Percentiles rank a stretch among this genome's conserved stretches.
These are phyloP conservation scores for Candida khao-thaluensis DNA, from an alignment of 805 yeast genomes.

Conservation along the genomic window DNA sequence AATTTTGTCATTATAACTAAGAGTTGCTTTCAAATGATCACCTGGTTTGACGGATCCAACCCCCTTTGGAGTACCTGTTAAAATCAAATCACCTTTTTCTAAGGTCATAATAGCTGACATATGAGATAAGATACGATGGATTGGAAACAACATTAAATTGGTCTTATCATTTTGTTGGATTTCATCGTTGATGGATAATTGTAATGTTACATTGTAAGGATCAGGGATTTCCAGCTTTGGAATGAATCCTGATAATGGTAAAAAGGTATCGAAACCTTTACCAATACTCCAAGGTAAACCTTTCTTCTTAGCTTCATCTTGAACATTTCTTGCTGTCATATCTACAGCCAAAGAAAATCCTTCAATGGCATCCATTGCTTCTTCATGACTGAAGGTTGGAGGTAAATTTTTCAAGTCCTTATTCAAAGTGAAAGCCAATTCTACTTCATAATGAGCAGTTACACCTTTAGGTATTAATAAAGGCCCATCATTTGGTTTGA, in stretches of 20 bases:
- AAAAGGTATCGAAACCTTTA: constrained; percentile 94
- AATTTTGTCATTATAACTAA: constrained; percentile 54
- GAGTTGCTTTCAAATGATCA: constrained; percentile 66
- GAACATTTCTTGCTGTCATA: constrained; percentile 94
- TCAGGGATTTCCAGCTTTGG: constrained; percentile 64
- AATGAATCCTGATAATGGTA: constrained; percentile 78
- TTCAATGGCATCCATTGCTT: constrained; percentile 74
- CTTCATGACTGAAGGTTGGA: constrained; percentile 55
- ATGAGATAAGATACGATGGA: constrained; percentile 73
- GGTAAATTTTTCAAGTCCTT: constrained; percentile 61
- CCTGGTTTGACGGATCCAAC: constrained; percentile 86
- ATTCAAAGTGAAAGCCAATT: constrained; percentile 76
- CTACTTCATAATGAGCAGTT: constrained; percentile 90
- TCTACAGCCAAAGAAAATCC: constrained; percentile 92
- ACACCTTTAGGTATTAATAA: constrained; percentile 81
- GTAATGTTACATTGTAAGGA: constrained; percentile 67
- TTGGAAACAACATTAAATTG: constrained; percentile 81
- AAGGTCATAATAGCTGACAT: constrained; percentile 90
- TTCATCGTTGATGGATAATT: constrained; percentile 68
- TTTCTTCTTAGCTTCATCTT: constrained; percentile 87
- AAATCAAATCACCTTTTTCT: constrained; percentile 83
- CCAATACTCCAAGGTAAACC: constrained; percentile 97
- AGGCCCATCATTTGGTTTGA: constrained; percentile 63
- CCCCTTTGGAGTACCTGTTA: constrained; percentile 98
- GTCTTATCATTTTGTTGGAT: constrained; percentile 73